These are phyloP conservation scores for Rubia tinctorum DNA, from an alignment of 305 asterid genomes.

Conservation along the genomic window DNA sequence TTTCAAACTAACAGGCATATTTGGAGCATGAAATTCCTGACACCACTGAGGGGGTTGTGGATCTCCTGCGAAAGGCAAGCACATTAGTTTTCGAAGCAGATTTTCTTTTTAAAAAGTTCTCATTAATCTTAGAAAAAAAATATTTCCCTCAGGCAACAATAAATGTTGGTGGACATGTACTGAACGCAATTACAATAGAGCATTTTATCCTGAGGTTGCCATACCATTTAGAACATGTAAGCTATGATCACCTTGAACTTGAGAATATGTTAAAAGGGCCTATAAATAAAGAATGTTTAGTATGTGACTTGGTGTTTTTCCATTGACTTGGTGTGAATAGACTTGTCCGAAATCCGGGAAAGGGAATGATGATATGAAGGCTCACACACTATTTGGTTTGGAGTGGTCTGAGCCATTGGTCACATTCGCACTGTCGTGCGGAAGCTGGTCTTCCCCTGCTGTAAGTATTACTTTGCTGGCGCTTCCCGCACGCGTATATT, in stretches of 20 bases:
- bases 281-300: neutral
- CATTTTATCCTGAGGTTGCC: slow-evolving; percentile 92
- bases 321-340: slow-evolving; percentile 15
- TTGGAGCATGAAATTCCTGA: slow-evolving; percentile 79
- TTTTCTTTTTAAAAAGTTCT: neutral
- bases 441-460: slow-evolving; percentile 94
- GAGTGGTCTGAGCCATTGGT: slow-evolving; percentile 92
- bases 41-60: slow-evolving; percentile 54
- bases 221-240: slow-evolving; percentile 72
- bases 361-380: slow-evolving; percentile 52
- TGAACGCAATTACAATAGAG: slow-evolving; percentile 76
- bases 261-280: neutral
- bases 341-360: slow-evolving; percentile 53
- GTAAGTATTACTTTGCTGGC: slow-evolving; percentile 43
- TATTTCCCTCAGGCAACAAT: slow-evolving; percentile 89
- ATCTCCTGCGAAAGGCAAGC: slow-evolving; percentile 80
- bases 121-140: no score
- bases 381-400: slow-evolving; percentile 51
- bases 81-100: slow-evolving; percentile 5
- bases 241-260: slow-evolving; percentile 11
- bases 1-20: slow-evolving; percentile 54
- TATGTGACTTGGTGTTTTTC: slow-evolving; percentile 4
- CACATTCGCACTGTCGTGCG: slow-evolving; percentile 85
- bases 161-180: slow-evolving; percentile 63
- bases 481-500: no score